phyloP scores from a whole-genome alignment of 441 rosid species.

The Macaranga tanarius region DNA sequence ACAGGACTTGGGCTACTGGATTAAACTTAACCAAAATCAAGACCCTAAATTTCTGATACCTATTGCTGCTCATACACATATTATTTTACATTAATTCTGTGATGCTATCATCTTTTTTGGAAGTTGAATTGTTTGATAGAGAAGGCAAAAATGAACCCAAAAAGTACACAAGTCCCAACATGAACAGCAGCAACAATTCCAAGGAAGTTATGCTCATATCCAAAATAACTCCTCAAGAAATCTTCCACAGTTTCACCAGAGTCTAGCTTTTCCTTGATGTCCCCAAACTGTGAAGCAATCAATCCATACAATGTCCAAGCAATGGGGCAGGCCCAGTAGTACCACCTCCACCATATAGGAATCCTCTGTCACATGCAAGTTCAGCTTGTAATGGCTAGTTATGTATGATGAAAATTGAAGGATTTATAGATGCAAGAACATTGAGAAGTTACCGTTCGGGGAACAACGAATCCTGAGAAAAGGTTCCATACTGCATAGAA shows the following conservation, averaged over 20 bases:
- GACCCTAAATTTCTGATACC: too few species aligned
- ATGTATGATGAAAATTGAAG: too few species aligned
- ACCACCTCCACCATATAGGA: conserved; percentile 92
- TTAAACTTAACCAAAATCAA: neutral
- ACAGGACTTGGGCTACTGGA: too few species aligned
- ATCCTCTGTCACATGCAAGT: conserved; percentile 50
- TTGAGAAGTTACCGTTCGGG: conserved; percentile 38
- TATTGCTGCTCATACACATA: too few species aligned
- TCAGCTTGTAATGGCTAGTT: neutral
- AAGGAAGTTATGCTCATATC: conserved; percentile 52
- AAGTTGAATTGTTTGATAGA: conserved; percentile 69
- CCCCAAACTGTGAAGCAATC: conserved; percentile 72
- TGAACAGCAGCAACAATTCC: conserved; percentile 47
- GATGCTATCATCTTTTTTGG: conserved; percentile 47
- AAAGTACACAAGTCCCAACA: conserved; percentile 47
- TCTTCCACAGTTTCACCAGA: conserved; percentile 53
- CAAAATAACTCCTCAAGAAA: conserved; percentile 53
- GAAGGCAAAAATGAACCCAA: conserved; percentile 61
- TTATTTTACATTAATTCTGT: too few species aligned
- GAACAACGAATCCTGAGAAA: conserved; percentile 59
- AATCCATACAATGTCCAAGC: conserved; percentile 78
- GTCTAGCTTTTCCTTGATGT: conserved; percentile 40
- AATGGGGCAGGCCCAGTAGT: conserved; percentile 68
- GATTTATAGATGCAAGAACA: neutral
- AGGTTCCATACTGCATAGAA: conserved; percentile 52